Evolutionary conservation across 2,329 filamentous ascomycete genomes (phyloP).

Genomic region (Beauveria caledonica): DNA sequence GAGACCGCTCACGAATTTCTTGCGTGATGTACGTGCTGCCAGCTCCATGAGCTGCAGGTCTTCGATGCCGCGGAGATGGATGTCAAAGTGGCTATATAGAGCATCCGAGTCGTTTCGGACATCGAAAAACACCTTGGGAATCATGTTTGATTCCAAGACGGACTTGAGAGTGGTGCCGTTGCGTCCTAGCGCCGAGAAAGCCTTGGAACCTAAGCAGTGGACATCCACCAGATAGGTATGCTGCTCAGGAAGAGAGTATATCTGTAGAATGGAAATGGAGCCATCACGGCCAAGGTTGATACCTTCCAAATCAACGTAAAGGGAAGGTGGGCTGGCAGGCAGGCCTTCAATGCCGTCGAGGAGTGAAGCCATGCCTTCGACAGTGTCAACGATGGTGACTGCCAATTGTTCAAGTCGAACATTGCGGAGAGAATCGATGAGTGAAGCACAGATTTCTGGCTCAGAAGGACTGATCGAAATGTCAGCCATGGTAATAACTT

Average conservation of each 20-base stretch:
- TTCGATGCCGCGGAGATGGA: conserved; percentile 35
- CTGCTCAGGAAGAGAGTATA: conserved; percentile 25
- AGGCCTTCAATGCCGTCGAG: too few species aligned
- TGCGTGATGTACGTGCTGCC: conserved; percentile 20
- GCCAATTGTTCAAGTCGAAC: too few species aligned
- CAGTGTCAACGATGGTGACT: too few species aligned
- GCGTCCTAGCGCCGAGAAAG: background rate
- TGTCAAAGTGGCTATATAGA: conserved; percentile 35
- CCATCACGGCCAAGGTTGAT: too few species aligned
- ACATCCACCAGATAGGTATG: conserved; percentile 21
- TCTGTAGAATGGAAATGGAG: background rate
- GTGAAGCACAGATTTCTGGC: too few species aligned
- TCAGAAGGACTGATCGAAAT: too few species aligned
- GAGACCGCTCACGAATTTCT: conserved; percentile 18
- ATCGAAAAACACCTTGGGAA: conserved; percentile 49
- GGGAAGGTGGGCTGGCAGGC: too few species aligned
- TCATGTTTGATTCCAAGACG: background rate
- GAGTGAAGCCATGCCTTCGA: too few species aligned
- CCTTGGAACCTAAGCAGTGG: background rate
- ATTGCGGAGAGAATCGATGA: too few species aligned
- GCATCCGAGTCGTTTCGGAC: conserved; percentile 51
- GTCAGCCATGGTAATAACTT: too few species aligned
- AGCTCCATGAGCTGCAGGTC: conserved; percentile 52
- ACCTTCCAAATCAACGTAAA: too few species aligned
- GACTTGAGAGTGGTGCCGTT: background rate